Evolutionary conservation across 148 eudicot genomes (phyloP), one percentile per base, ranked within the genome.

Genomic region (Fagopyrum esculentum): DNA sequence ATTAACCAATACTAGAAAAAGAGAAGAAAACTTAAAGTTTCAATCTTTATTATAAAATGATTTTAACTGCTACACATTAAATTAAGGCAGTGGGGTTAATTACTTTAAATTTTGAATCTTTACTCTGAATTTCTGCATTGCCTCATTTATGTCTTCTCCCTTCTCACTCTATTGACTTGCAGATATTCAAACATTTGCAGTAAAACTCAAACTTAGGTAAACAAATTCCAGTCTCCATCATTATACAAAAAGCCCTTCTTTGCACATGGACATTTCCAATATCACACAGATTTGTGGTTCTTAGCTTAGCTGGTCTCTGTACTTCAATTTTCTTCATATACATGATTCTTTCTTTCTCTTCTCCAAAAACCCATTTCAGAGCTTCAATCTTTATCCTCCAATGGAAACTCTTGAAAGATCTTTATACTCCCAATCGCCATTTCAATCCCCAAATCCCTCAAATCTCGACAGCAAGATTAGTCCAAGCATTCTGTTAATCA

Each of bases 401-500:
- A 52, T 52, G 57, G 73, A 79, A 70, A 77, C 26, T 61, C 55
- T 82, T 57, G 40, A 75, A 69, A 59, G 46, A 50, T 73, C 75
- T 70, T 7, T 57, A 19, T 52, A 74, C 59, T 66, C 60, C 15
- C 80, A 66, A 13, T 83, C 81, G 17, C 82, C 83, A 4, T 79
- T 83, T 0, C 80, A 83, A 2, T 70, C 79, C 6, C 76, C 87
- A 2, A 76, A 80, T 12, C n/a, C 78, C 8, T 4, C 85, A 0
- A 80, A 75, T 72, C 55, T 88, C 13, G 85, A 84, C 61, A 74
- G 57, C 81, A 87, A 83, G 77, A 85, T 94, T 6, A 93, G 94
- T 75, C 96, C 98, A 56, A 90, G 84, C 11, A 77, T 94, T 13
- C 85, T 91, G 0, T 71, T 94, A 17, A 86, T 92, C 79, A 92